phyloP scores from a whole-genome alignment of 345 rosid genomes.

The Linum lewisii region DNA sequence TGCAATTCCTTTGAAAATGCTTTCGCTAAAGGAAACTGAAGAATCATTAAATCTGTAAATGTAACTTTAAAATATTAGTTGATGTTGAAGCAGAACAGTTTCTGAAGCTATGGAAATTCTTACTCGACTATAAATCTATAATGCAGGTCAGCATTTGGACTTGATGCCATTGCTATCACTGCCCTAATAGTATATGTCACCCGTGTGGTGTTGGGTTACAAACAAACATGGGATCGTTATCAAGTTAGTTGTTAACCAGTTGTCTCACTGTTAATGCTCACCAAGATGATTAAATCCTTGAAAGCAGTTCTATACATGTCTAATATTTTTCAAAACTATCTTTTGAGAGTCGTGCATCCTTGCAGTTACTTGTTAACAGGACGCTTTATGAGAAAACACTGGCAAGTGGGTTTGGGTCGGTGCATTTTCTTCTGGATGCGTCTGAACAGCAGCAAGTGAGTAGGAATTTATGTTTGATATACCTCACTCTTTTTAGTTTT shows the following conservation, averaged over 20 bases:
- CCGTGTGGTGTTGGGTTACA: conserved; percentile 91
- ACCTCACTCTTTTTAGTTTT: background rate
- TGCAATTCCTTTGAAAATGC: too few relatives aligned
- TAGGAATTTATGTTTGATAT: background rate
- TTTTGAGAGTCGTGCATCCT: conserved; percentile 14
- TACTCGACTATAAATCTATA: background rate
- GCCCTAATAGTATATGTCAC: conserved; percentile 72
- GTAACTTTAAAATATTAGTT: too few relatives aligned
- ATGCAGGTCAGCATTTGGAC: conserved; percentile 75
- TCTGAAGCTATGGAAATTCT: background rate
- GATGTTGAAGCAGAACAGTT: background rate
- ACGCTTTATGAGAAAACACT: conserved; percentile 93
- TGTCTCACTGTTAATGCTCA: background rate
- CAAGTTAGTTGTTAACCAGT: conserved; percentile 51
- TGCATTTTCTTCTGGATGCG: conserved; percentile 93
- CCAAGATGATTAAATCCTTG: background rate
- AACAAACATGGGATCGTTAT: conserved; percentile 96
- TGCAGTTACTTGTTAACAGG: conserved; percentile 82
- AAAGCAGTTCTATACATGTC: background rate
- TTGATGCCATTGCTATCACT: conserved; percentile 69
- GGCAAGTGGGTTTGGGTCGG: conserved; percentile 93
- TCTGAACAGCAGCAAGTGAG: conserved; percentile 92
- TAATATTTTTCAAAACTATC: conserved; percentile 6
- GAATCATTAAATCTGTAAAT: too few relatives aligned
- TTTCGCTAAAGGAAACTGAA: too few relatives aligned